Percentiles rank a stretch among this genome's conserved stretches.
These are phyloP conservation scores for Fusarium beomiforme DNA, from an alignment of 2,329 filamentous ascomycete genomes.

Conservation along the genomic window DNA sequence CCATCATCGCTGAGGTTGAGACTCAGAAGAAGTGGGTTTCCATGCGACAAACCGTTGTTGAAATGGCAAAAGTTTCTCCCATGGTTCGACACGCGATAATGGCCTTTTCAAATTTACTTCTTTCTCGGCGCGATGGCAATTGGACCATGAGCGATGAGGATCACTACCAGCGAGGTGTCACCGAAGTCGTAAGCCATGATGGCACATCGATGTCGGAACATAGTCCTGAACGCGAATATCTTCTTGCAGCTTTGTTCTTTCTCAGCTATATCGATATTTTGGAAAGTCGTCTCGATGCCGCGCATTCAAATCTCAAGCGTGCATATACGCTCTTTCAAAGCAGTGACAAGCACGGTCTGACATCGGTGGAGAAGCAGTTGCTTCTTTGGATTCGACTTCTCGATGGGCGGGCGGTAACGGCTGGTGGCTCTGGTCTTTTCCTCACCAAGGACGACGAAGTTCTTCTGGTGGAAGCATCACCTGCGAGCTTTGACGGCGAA, in stretches of 20 bases:
- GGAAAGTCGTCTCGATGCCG: conserved; percentile 54
- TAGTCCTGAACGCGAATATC: conserved; percentile 50
- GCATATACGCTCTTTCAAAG: conserved; percentile 59
- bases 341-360: conserved; percentile 51
- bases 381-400: conserved; percentile 65
- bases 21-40: conserved; percentile 62
- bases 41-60: conserved; percentile 58
- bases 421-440: conserved; percentile 65
- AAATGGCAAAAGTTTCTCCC: conserved; percentile 57
- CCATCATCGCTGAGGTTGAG: conserved; percentile 63
- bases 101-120: conserved; percentile 60
- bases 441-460: conserved; percentile 59
- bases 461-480: conserved; percentile 56
- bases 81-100: conserved; percentile 61
- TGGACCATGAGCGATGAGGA: conserved; percentile 47
- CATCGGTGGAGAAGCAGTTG: conserved; percentile 56
- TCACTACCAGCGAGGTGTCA: conserved; percentile 51
- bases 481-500: conserved; percentile 49
- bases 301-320: conserved; percentile 60
- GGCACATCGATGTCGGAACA: conserved; percentile 41
- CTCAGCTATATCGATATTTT: conserved; percentile 64
- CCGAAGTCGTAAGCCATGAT: conserved; percentile 46
- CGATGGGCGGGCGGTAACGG: conserved; percentile 64
- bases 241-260: conserved; percentile 63
- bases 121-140: conserved; percentile 48